phyloP scores from a whole-genome alignment of 805 yeast species.

The Yarrowia divulgata region DNA sequence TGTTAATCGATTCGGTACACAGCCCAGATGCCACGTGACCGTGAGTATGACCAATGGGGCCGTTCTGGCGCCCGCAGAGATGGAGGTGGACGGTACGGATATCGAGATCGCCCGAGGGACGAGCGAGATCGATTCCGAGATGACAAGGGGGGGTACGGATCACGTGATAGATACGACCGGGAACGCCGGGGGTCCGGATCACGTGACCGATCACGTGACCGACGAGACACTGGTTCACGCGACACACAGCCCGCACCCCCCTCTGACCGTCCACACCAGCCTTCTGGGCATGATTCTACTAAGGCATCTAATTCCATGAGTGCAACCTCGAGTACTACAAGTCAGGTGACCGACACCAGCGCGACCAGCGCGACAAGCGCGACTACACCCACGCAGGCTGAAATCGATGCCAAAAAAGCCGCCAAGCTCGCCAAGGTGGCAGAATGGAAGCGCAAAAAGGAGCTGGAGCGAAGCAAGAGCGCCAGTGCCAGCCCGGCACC shows the following conservation, averaged over 20 bases:
- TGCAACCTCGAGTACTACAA: not conserved
- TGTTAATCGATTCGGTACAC: not conserved
- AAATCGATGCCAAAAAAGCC: conserved; percentile 51
- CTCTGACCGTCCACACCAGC: conserved; percentile 5
- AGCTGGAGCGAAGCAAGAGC: conserved; percentile 49
- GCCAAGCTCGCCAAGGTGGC: conserved; percentile 62
- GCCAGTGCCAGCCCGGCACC: conserved; percentile 41
- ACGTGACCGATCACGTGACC: not conserved
- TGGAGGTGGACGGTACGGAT: conserved; percentile 32
- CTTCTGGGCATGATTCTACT: conserved; percentile 26
- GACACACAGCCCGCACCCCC: not conserved
- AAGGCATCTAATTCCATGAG: conserved; percentile 20
- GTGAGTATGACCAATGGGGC: conserved; percentile 38
- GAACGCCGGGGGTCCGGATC: no score
- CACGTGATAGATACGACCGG: not conserved
- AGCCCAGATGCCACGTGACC: conserved; percentile 30
- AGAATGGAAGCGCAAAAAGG: conserved; percentile 66
- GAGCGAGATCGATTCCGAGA: conserved; percentile 2
- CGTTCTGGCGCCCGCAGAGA: conserved; percentile 21
- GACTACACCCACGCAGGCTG: not conserved
- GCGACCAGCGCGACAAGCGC: not conserved
- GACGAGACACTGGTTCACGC: not conserved
- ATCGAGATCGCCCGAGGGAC: conserved; percentile 6
- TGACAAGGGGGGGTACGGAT: not conserved
- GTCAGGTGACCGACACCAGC: not conserved